Evolutionary conservation across 352 stramenopile species (phyloP).

Genomic region (Pythium utonaiense): DNA sequence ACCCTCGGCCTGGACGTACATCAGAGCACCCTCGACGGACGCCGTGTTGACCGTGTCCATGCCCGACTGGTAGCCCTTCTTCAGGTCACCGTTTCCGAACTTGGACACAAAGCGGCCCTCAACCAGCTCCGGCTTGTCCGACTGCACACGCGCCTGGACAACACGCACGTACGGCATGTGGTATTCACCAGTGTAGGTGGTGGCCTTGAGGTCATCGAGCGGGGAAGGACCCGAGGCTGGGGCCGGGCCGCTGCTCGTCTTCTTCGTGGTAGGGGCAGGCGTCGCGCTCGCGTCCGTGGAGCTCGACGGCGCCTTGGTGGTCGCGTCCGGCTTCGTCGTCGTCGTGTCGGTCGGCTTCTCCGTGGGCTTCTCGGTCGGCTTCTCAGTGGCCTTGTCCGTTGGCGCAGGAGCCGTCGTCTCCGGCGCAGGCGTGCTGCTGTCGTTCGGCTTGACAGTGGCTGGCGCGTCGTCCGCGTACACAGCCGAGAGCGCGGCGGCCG

Average conservation of each 20-base stretch:
- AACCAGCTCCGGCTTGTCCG: conserved; percentile 54
- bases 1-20: conserved; percentile 78
- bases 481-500: neutral
- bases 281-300: neutral
- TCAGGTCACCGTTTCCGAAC: conserved; percentile 46
- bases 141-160: conserved; percentile 70
- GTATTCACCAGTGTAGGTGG: conserved; percentile 33
- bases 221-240: too few relatives aligned
- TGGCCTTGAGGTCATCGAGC: conserved; percentile 37
- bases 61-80: conserved; percentile 45
- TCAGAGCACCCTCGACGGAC: conserved; percentile 63
- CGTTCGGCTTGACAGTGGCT: neutral
- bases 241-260: neutral
- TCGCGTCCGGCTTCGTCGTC: too few relatives aligned
- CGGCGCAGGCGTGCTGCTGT: too few relatives aligned
- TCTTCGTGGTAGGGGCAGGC: conserved; percentile 1
- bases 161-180: conserved; percentile 61
- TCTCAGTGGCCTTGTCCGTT: too few relatives aligned
- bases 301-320: neutral
- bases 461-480: neutral
- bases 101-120: conserved; percentile 57
- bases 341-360: too few relatives aligned
- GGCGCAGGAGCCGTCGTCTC: too few relatives aligned
- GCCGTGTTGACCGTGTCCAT: conserved; percentile 78
- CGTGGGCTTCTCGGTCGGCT: too few relatives aligned